phyloP scores from a whole-genome alignment of 1,139 yeast species.

The Pichia sp. region DNA sequence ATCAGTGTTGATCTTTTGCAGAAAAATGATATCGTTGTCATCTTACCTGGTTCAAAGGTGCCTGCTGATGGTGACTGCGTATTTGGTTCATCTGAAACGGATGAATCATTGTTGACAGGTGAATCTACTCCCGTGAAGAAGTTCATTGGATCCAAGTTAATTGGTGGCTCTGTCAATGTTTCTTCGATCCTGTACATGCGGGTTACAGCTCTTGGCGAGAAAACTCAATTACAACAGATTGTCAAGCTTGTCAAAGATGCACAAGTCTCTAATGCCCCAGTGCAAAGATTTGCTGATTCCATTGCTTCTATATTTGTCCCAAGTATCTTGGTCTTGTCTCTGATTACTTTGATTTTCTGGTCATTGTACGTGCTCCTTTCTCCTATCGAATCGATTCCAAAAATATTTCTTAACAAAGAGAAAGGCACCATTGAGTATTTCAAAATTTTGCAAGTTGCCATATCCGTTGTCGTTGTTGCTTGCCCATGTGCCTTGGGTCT shows the following conservation, averaged over 20 bases:
- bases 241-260: constrained; percentile 84
- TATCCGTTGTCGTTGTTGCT: constrained; percentile 92
- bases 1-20: constrained; percentile 75
- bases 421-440: constrained; percentile 53
- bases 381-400: constrained; percentile 37
- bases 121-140: constrained; percentile 76
- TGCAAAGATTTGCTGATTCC: constrained; percentile 81
- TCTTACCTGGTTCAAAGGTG: constrained; percentile 79
- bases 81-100: constrained; percentile 73
- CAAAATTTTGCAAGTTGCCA: constrained; percentile 58
- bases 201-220: constrained; percentile 68
- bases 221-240: constrained; percentile 82
- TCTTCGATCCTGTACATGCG: constrained; percentile 62
- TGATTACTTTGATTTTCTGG: constrained; percentile 71
- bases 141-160: constrained; percentile 49
- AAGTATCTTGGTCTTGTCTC: constrained; percentile 51
- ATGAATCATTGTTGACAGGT: constrained; percentile 87
- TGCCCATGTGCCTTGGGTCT: constrained; percentile 97
- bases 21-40: constrained; percentile 64
- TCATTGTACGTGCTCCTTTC: constrained; percentile 28
- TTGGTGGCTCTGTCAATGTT: constrained; percentile 91
- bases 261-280: constrained; percentile 82
- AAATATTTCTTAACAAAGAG: constrained; percentile 43
- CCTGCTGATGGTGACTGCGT: constrained; percentile 88
- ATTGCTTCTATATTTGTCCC: constrained; percentile 88